phyloP scores from a whole-genome alignment of 257 asterid species.

The Capsicum chinense region DNA sequence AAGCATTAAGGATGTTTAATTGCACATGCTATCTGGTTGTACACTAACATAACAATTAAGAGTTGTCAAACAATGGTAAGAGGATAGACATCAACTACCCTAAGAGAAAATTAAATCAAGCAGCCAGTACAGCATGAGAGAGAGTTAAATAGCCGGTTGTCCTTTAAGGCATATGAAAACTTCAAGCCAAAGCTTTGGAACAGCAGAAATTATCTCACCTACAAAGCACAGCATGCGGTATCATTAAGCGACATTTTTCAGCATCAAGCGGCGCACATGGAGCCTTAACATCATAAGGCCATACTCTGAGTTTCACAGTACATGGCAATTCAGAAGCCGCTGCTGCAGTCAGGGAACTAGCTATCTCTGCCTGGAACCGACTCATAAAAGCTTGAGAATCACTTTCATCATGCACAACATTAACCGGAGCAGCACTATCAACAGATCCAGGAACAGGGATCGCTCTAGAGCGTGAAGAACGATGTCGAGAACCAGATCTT shows the following conservation, averaged over 20 bases:
- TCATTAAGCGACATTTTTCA: constrained; percentile 72
- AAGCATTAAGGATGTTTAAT: constrained; percentile 19
- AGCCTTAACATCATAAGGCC: constrained; percentile 84
- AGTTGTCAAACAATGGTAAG: not conserved
- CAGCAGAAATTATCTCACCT: constrained; percentile 54
- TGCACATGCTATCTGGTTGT: not conserved
- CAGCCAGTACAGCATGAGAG: not conserved
- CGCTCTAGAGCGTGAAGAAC: constrained; percentile 61
- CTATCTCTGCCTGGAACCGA: constrained; percentile 84
- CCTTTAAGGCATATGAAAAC: constrained; percentile 15
- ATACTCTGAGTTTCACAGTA: constrained; percentile 94
- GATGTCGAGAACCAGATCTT: constrained; percentile 74
- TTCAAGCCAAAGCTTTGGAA: constrained; percentile 24
- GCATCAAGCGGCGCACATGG: constrained; percentile 75
- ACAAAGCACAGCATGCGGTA: constrained; percentile 96
- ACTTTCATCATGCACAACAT: constrained; percentile 52
- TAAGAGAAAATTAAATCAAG: not conserved
- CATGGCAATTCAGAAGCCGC: constrained; percentile 97
- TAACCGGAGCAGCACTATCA: constrained; percentile 53
- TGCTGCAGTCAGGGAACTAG: constrained; percentile 85
- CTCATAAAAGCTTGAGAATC: constrained; percentile 62
- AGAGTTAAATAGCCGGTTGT: not conserved
- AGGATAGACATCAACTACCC: constrained; percentile 21
- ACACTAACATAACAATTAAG: constrained; percentile 29
- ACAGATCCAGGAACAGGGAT: constrained; percentile 51